Evolutionary conservation across 441 rosid genomes (phyloP), one percentile per base, ranked within the genome.

Genomic region (Omphalea diandra): DNA sequence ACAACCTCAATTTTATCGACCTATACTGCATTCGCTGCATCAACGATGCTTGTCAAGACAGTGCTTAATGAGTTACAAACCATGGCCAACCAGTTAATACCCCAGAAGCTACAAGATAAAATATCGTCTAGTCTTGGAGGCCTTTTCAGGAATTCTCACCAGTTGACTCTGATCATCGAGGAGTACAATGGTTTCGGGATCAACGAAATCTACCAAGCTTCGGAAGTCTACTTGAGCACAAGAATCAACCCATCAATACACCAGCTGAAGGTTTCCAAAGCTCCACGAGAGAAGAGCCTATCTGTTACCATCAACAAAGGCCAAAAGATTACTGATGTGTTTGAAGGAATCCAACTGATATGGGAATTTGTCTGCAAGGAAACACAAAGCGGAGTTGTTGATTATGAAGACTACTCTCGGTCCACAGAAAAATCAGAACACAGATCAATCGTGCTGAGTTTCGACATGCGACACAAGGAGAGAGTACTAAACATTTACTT

Each of bases 141-240:
- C 47, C 36, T 64, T 52, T 44, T 65, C 41, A 68, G 66, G n/a
- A 18, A 63, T 20, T 61, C 75, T 43, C 63, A 63, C 40, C 73
- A 69, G 5, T 35, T 77, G 44, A 69, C 73, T 9, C 57, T 81
- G 11, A 38, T 67, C 63, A 69, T 80, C n/a, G 43, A 80, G 7
- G 71, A 77, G 36, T 61, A 32, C 40, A 64, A 66, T 8, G 75
- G 81, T 1, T n/a, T 26, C 2, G 24, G 68, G 24, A 24, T 29
- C 55, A 75, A 81, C 27, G 75, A 77, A 73, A 33, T 77, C 24
- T 81, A 68, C 31, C 65, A 56, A 31, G 79, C 77, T 35, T 44
- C 77, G 10, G 77, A 66, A 26, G 24, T 44, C 10, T 77, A 69
- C 73, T 75, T 80, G 35, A 69, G 73, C 56, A 56, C 81, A 27